Conservation (phyloP, 2,329 filamentous ascomycete species). For the Penicillium thymicola region DNA sequence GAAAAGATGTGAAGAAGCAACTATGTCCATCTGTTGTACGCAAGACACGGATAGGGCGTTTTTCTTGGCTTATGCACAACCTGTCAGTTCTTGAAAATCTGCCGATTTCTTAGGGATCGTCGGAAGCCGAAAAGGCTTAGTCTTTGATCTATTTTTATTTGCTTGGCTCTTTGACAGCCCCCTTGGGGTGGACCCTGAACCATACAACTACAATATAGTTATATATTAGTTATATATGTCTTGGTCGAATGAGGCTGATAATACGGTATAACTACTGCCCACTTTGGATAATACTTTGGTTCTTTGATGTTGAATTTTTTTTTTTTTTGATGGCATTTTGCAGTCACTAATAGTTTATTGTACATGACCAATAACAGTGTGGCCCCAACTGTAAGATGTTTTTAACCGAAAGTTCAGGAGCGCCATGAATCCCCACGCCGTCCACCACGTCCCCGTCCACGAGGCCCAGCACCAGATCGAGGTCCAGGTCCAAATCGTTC, state of each 20-base stretch:
- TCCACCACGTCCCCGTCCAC: conserved; percentile 36
- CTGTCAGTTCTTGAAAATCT: background rate
- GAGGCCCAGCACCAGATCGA: conserved; percentile 16
- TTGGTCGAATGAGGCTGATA: background rate
- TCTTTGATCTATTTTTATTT: conserved; percentile 7
- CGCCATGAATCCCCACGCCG: conserved; percentile 26
- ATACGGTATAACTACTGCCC: no score
- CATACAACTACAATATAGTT: no score
- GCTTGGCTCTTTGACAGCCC: background rate
- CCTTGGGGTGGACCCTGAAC: background rate
- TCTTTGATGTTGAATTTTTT: background rate
- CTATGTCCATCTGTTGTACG: background rate
- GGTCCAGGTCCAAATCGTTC: conserved; percentile 50
- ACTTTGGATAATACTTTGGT: no score
- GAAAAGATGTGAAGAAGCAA: background rate
- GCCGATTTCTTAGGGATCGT: background rate
- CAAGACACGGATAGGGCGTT: background rate
- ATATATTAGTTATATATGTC: background rate
- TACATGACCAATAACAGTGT: conserved; percentile 12
- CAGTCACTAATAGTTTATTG: conserved; percentile 6
- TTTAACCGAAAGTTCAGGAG: conserved; percentile 18
- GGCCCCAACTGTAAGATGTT: background rate
- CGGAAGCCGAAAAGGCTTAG: conserved; percentile 3
- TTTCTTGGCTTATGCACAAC: background rate
- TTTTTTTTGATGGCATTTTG: background rate